These are phyloP conservation scores for Durio zibethinus DNA, from an alignment of 345 rosid species.

Conservation along the genomic window DNA sequence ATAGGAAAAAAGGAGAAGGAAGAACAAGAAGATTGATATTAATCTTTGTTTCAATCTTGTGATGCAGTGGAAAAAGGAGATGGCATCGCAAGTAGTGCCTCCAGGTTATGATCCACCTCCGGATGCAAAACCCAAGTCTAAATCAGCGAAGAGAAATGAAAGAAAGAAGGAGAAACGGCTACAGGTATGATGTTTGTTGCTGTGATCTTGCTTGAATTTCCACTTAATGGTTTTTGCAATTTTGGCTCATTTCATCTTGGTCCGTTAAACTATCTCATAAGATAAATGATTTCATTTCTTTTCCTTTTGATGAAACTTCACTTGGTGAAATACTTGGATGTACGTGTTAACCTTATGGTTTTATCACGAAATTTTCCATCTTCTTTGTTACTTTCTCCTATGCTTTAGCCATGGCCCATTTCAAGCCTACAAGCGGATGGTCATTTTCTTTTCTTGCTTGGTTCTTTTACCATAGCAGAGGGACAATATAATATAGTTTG, in stretches of 20 bases:
- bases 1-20: background rate
- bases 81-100: slow-evolving; percentile 53
- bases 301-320: background rate
- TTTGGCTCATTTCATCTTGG: background rate
- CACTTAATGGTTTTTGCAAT: background rate
- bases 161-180: slow-evolving; percentile 86
- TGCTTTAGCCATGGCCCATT: background rate
- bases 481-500: background rate
- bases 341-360: background rate
- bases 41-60: slow-evolving; percentile 3
- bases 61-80: slow-evolving; percentile 76
- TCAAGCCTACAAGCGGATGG: background rate
- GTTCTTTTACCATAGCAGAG: background rate
- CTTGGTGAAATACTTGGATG: background rate
- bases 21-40: background rate
- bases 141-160: slow-evolving; percentile 77
- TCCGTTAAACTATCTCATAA: background rate
- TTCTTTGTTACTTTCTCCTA: background rate
- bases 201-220: background rate
- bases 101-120: slow-evolving; percentile 71
- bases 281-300: background rate
- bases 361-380: background rate
- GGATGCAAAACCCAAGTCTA: slow-evolving; percentile 74
- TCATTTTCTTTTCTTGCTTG: slow-evolving; percentile 1
- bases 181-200: slow-evolving; percentile 45